Percentiles rank a stretch among this genome's conserved stretches.
Conservation (phyloP, 495 filamentous ascomycete species). For the Astrothelium subdiscretum region DNA sequence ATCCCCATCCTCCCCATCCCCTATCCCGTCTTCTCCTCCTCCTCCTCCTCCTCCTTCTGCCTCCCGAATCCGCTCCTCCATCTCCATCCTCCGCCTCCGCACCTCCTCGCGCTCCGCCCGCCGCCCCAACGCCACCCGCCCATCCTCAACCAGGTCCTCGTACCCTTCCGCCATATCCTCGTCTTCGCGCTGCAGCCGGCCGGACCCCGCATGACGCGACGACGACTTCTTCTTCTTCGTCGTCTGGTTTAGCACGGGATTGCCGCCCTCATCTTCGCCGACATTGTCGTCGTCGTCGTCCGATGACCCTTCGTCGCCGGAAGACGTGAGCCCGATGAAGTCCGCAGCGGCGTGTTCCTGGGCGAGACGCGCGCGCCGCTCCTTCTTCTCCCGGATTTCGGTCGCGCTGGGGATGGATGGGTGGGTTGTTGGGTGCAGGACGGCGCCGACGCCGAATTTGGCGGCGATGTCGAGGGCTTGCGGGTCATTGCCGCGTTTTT, state of each 20-base stretch:
- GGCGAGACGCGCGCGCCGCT: constrained; percentile 66
- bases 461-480: constrained; percentile 55
- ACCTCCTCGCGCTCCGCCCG: constrained; percentile 70
- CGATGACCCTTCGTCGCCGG: constrained; percentile 23
- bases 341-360: constrained; percentile 51
- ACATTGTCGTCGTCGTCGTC: constrained; percentile 30
- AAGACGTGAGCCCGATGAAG: constrained; percentile 63
- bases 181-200: constrained; percentile 68
- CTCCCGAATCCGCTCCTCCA: constrained; percentile 72
- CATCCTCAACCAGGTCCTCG: constrained; percentile 84
- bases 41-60: constrained; percentile 54
- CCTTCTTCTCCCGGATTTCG: constrained; percentile 91
- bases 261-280: constrained; percentile 8
- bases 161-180: constrained; percentile 94
- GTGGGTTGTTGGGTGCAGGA: constrained; percentile 15
- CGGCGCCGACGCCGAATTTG: constrained; percentile 45
- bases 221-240: constrained; percentile 42
- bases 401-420: constrained; percentile 63
- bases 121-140: constrained; percentile 61
- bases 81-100: constrained; percentile 55
- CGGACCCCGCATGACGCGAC: constrained; percentile 23
- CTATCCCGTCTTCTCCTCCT: constrained; percentile 31
- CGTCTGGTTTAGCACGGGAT: constrained; percentile 21
- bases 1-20: constrained; percentile 37
- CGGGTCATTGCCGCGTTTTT: too few relatives aligned